phyloP scores from a whole-genome alignment of 345 rosid genomes.

The Heritiera fomes region DNA sequence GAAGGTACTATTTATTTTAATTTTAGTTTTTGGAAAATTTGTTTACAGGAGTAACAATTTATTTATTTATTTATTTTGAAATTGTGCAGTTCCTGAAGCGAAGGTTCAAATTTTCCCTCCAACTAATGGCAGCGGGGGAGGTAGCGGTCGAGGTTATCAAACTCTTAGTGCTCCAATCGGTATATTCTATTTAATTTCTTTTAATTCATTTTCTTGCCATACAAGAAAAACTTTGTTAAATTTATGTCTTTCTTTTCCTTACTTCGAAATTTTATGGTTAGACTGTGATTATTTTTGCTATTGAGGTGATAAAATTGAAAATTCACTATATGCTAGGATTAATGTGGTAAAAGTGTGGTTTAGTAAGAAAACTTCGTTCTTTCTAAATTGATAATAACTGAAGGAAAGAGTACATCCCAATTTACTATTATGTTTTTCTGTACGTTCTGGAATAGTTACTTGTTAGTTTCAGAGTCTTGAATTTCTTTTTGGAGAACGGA shows the following conservation, averaged over 20 bases:
- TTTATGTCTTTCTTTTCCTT: not conserved
- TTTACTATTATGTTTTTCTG: not conserved
- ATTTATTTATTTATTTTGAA: not conserved
- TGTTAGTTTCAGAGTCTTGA: not conserved
- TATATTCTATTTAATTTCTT: slow-evolving; percentile 30
- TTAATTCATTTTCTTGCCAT: not conserved
- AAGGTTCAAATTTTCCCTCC: slow-evolving; percentile 76
- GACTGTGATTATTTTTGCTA: not conserved
- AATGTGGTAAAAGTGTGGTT: not conserved
- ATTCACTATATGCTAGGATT: not conserved
- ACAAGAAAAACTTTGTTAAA: not conserved
- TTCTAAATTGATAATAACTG: not conserved
- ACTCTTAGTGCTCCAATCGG: slow-evolving; percentile 63
- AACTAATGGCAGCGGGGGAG: slow-evolving; percentile 31
- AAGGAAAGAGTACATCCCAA: not conserved
- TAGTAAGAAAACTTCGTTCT: not conserved
- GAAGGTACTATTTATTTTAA: slow-evolving; percentile 46
- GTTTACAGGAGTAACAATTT: not conserved
- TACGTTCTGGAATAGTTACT: not conserved
- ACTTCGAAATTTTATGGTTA: not conserved
- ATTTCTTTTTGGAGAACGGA: not conserved
- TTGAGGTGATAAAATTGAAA: slow-evolving; percentile 4
- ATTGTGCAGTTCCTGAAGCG: slow-evolving; percentile 63
- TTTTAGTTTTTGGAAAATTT: not conserved
- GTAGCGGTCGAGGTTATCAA: slow-evolving; percentile 62